These are phyloP conservation scores for Saraca asoca DNA, from an alignment of 331 rosid species.

Conservation along the genomic window DNA sequence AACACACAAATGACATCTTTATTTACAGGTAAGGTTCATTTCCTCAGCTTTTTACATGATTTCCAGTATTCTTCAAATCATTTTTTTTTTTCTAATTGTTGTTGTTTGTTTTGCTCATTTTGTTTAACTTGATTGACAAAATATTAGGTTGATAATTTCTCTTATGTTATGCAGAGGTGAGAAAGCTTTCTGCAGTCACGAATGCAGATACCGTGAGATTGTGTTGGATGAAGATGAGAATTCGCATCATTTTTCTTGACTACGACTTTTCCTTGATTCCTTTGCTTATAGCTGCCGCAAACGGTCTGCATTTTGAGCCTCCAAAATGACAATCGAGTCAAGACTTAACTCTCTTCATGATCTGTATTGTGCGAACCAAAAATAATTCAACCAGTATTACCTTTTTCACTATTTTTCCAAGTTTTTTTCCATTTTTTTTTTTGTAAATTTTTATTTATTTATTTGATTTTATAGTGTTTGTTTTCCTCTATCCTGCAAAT, in stretches of 20 bases:
- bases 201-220: conserved; percentile 85
- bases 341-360: too few relatives aligned
- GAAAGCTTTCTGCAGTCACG: conserved; percentile 80
- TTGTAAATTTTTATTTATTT: too few relatives aligned
- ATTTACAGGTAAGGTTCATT: conserved; percentile 67
- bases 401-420: too few relatives aligned
- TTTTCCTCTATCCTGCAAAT: conserved; percentile 49
- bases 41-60: too few relatives aligned
- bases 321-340: too few relatives aligned
- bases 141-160: not conserved
- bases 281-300: not conserved
- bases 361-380: too few relatives aligned
- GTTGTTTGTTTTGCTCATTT: not conserved
- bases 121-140: not conserved
- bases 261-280: not conserved
- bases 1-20: conserved; percentile 75
- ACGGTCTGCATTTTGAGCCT: not conserved
- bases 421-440: too few relatives aligned
- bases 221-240: conserved; percentile 55
- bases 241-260: conserved; percentile 29
- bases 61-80: not conserved
- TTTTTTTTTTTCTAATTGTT: not conserved
- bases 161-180: conserved; percentile 70
- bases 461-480: not conserved
- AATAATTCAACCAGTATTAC: too few relatives aligned